Evolutionary conservation across 371 early-diverging fungal genomes (phyloP), one percentile per base, ranked within the genome.

Genomic region (Fennellomyces sp.): DNA sequence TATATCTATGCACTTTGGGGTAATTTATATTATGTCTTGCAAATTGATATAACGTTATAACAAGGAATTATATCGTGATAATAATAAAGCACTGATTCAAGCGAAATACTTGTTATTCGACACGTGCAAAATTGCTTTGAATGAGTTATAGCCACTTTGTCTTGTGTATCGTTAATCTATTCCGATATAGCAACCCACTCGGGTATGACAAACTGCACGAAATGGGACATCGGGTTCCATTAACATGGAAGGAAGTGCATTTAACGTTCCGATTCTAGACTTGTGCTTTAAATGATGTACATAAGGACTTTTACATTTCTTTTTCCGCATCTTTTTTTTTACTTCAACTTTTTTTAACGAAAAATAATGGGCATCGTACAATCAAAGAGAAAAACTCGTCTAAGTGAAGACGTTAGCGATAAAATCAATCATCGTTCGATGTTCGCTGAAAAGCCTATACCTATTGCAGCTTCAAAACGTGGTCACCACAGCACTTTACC

Each of bases 361-460:
- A 35, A 25, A 17, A 26, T 15, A 15, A 78, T 56, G 75, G 78
- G 78, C 68, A 64, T 50, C 56, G 72, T 38, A 52, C 64, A 45
- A 57, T 78, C 66, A 63, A 74, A 56, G 58, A 57, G 58, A 29
- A 45, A 45, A 45, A 15, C 45, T 45, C 45, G 45, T 4, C n/a
- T 45, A 45, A 45, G 45, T 23, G 21, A n/a, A 6, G 45, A 21
- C n/a, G 41, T 39, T 6, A 39, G 17, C 17, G 17, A 39, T 39
- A 6, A 39, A 11, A 45, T 23, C 11, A 10, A 45, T 45, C 64
- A 27, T 52, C 33, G 33, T 5, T 52, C 52, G 19, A 21, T 52
- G 33, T 31, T 31, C 25, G 23, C 17, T 19, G 52, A 52, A 45
- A 45, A 35, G 36, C 26, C 35, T 26, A 26, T 8, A 36, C 66